These are phyloP conservation scores for Amoebophrya sp. DNA, from an alignment of 169 alveolate species.

Conservation along the genomic window DNA sequence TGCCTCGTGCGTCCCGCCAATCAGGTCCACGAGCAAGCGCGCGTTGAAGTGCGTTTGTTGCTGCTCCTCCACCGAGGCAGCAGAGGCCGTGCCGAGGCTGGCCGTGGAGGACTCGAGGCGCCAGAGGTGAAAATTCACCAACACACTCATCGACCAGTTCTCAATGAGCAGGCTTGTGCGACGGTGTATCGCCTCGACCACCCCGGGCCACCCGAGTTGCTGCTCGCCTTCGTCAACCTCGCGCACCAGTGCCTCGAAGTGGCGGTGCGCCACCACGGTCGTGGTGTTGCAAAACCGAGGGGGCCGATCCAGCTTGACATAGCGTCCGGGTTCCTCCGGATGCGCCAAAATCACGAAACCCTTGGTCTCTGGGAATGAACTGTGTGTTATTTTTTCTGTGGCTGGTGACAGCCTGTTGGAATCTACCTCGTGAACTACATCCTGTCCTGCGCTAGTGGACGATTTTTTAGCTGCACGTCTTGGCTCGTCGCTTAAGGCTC, in stretches of 20 bases:
- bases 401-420: too few species aligned
- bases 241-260: not conserved
- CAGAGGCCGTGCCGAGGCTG: not conserved
- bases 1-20: not conserved
- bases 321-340: not conserved
- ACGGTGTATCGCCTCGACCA: not conserved
- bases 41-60: too few species aligned
- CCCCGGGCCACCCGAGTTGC: too few species aligned
- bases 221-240: too few species aligned
- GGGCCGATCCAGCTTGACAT: not conserved
- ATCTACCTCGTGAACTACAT: too few species aligned
- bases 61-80: too few species aligned
- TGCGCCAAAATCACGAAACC: not conserved
- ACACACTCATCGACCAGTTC: not conserved
- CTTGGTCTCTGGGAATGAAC: not conserved
- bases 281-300: not conserved
- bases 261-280: not conserved
- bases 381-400: too few species aligned
- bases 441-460: too few species aligned
- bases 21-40: not conserved
- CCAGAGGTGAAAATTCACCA: constrained; percentile 15
- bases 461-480: too few species aligned
- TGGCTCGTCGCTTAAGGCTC: too few species aligned
- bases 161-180: not conserved
- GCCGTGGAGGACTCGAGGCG: not conserved